These are phyloP conservation scores for Murraya paniculata DNA, from an alignment of 345 rosid genomes.

Conservation along the genomic window DNA sequence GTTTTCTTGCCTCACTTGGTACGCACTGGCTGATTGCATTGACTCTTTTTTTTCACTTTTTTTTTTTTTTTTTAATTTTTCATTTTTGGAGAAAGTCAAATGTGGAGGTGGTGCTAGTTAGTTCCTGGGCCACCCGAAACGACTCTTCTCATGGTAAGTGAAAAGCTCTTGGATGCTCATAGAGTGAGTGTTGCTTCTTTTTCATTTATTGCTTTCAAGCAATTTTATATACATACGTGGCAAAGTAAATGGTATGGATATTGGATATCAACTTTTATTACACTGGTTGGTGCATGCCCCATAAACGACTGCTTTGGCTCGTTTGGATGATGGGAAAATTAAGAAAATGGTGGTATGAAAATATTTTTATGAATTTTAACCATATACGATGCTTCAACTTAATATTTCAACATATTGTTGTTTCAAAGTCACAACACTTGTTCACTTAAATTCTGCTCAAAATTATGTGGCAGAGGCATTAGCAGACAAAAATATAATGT, in stretches of 20 bases:
- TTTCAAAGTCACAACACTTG: background rate
- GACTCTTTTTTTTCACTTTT: conserved; percentile 9
- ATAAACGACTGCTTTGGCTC: background rate
- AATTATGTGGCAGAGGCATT: background rate
- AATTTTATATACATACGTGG: too few species aligned
- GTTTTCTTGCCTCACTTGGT: background rate
- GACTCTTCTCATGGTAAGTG: background rate
- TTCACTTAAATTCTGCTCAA: background rate
- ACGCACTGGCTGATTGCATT: conserved; percentile 13
- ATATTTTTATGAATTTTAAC: background rate
- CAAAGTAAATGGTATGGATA: too few species aligned
- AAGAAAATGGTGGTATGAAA: background rate
- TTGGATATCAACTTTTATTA: background rate
- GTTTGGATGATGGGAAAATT: background rate
- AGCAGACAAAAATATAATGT: background rate
- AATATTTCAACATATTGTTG: too few species aligned
- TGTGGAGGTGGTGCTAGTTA: background rate
- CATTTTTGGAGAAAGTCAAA: conserved; percentile 26
- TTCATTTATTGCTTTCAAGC: too few species aligned
- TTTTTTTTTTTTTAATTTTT: background rate
- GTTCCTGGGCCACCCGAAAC: background rate
- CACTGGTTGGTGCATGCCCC: background rate
- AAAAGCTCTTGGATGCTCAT: too few species aligned
- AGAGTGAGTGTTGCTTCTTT: too few species aligned
- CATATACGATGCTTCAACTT: too few species aligned